A percentile compares a stretch with the other conserved stretches of the same genome.
Conservation (phyloP, 192 early-diverging fungal genomes). For the Backusella westeae region DNA sequence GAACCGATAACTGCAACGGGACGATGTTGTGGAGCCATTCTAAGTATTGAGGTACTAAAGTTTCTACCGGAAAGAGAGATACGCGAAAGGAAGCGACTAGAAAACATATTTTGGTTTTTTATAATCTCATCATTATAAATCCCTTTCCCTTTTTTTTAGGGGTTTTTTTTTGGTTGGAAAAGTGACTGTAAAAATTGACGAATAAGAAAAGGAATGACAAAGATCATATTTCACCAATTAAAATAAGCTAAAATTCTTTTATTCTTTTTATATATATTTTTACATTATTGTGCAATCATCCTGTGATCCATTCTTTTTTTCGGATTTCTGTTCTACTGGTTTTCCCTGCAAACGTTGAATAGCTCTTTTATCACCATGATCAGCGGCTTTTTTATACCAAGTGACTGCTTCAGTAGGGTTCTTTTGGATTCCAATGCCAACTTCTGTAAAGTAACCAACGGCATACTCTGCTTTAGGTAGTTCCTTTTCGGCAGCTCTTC, state of each 20-base stretch:
- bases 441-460: slow-evolving; percentile 64
- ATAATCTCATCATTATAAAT: slow-evolving; percentile 8
- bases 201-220: neutral
- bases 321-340: slow-evolving; percentile 30
- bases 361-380: slow-evolving; percentile 60
- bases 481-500: slow-evolving; percentile 55
- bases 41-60: slow-evolving; percentile 11
- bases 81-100: slow-evolving; percentile 12
- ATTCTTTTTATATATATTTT: neutral
- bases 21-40: slow-evolving; percentile 42
- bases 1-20: slow-evolving; percentile 82
- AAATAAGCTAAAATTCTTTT: neutral
- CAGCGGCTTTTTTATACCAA: slow-evolving; percentile 69
- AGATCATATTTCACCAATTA: neutral
- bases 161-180: neutral
- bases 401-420: slow-evolving; percentile 52
- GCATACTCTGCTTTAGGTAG: slow-evolving; percentile 63
- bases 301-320: slow-evolving; percentile 39
- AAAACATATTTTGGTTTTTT: slow-evolving; percentile 2
- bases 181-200: neutral
- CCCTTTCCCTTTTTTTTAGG: neutral
- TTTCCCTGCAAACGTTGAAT: slow-evolving; percentile 52
- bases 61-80: neutral
- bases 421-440: slow-evolving; percentile 57
- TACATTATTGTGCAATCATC: slow-evolving; percentile 48